Evolutionary conservation across 768 basidiomycete species (phyloP).

Genomic region (Mycena olivaceomarginata): DNA sequence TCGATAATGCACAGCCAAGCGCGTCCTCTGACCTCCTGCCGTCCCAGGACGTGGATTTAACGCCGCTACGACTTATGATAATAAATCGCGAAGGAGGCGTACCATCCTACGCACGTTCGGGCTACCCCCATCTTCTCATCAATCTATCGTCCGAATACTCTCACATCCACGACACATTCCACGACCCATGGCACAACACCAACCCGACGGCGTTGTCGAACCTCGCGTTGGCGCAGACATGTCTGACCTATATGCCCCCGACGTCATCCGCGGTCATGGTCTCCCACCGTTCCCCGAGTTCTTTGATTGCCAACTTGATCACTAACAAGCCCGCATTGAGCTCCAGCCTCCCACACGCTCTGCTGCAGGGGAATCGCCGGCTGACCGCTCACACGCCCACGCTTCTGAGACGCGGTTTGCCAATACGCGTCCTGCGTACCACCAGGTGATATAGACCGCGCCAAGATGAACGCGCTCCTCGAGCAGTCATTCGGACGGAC

Average conservation of each 20-base stretch:
- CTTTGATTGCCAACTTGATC: constrained; percentile 96
- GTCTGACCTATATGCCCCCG: constrained; percentile 94
- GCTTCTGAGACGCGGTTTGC: constrained; percentile 90
- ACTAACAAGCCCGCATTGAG: constrained; percentile 98
- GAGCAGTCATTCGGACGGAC: constrained; percentile 90
- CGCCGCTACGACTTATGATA: constrained; percentile 96
- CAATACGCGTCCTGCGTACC: constrained; percentile 88
- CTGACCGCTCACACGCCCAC: constrained; percentile 95
- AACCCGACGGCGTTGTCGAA: constrained; percentile 94
- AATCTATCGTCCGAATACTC: constrained; percentile 93
- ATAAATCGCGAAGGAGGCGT: constrained; percentile 98
- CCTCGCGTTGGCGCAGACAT: constrained; percentile 88
- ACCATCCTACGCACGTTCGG: constrained; percentile 96
- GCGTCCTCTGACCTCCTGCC: constrained; percentile 58
- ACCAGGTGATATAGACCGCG: constrained; percentile 81
- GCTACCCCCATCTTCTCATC: constrained; percentile 96
- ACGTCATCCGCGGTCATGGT: constrained; percentile 97
- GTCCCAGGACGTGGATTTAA: constrained; percentile 83
- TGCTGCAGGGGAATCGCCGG: constrained; percentile 90
- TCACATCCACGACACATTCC: constrained; percentile 92
- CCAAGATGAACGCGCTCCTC: constrained; percentile 86
- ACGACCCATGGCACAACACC: constrained; percentile 81
- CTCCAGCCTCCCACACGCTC: constrained; percentile 95
- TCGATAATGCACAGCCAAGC: constrained; percentile 51
- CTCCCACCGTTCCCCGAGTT: constrained; percentile 96